A percentile compares a stretch with the other conserved stretches of the same genome.
Evolutionary conservation across 2,329 filamentous ascomycete species (phyloP).

Genomic region (Xylariaceae sp.): DNA sequence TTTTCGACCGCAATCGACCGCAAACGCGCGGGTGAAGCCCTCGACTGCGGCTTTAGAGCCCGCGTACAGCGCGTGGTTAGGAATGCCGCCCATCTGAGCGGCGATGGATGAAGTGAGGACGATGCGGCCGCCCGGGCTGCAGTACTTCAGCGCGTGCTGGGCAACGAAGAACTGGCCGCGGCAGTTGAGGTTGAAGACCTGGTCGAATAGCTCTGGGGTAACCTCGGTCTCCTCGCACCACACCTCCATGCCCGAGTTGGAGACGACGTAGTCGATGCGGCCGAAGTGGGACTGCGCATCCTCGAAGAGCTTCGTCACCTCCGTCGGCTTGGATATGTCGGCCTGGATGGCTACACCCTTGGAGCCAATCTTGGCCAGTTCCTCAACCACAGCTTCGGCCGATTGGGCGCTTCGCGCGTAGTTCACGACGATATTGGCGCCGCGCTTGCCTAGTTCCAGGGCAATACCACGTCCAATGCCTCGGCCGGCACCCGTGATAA

Average conservation of each 20-base stretch:
- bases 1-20: constrained; percentile 63
- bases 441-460: constrained; percentile 60
- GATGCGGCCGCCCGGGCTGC: constrained; percentile 63
- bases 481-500: constrained; percentile 60
- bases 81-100: constrained; percentile 58
- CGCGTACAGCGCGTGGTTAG: constrained; percentile 66
- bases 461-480: constrained; percentile 63
- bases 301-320: constrained; percentile 59
- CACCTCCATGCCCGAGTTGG: constrained; percentile 65
- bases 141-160: constrained; percentile 66
- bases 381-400: constrained; percentile 51
- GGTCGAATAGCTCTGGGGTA: constrained; percentile 63
- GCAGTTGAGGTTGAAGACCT: constrained; percentile 66
- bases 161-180: constrained; percentile 73
- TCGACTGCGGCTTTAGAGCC: constrained; percentile 68
- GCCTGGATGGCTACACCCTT: constrained; percentile 56
- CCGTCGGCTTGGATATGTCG: constrained; percentile 55
- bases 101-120: constrained; percentile 69
- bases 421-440: constrained; percentile 61
- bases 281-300: constrained; percentile 60
- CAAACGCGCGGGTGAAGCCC: constrained; percentile 65
- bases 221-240: constrained; percentile 67
- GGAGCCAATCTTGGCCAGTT: constrained; percentile 51
- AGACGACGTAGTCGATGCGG: constrained; percentile 65
- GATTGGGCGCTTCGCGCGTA: constrained; percentile 52